These are phyloP conservation scores for Periconia sp. DNA, from an alignment of 2,329 filamentous ascomycete species.

Conservation along the genomic window DNA sequence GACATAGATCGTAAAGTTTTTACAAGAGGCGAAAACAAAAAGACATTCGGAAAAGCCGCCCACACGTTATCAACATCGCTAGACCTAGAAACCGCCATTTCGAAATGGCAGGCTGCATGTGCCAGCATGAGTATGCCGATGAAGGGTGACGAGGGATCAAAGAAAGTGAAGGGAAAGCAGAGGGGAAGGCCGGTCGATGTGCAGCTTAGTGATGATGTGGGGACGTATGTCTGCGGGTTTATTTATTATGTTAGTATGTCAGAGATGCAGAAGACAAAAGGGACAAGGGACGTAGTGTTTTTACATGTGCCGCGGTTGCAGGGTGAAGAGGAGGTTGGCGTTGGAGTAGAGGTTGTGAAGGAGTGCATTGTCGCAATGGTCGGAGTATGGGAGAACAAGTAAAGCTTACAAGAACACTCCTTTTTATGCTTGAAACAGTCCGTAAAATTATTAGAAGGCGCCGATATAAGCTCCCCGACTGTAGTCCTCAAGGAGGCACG, in stretches of 20 bases:
- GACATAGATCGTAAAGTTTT: slow-evolving; percentile 68
- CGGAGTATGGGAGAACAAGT: slow-evolving; percentile 35
- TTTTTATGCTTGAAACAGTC: no score
- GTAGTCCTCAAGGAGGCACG: no score
- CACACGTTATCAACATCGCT: slow-evolving; percentile 22
- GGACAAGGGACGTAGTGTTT: slow-evolving; percentile 43
- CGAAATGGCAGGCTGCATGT: no score
- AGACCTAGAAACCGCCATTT: slow-evolving; percentile 11
- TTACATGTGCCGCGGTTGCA: slow-evolving; percentile 50
- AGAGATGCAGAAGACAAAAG: slow-evolving; percentile 26
- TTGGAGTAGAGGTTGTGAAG: slow-evolving; percentile 36
- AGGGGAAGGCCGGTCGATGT: slow-evolving; percentile 30
- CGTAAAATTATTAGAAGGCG: no score
- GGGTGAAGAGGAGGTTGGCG: slow-evolving; percentile 35
- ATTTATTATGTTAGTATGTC: slow-evolving; percentile 50
- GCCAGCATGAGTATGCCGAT: slow-evolving; percentile 9
- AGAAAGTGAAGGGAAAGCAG: slow-evolving; percentile 10
- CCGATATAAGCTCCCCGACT: no score
- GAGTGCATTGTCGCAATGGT: slow-evolving; percentile 46
- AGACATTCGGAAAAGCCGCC: slow-evolving; percentile 24
- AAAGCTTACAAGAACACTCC: no score
- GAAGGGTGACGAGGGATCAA: slow-evolving; percentile 8
- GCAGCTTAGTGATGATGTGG: slow-evolving; percentile 48
- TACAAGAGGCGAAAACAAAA: slow-evolving; percentile 34
- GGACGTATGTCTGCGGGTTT: slow-evolving; percentile 53